Evolutionary conservation across 352 stramenopile genomes (phyloP), one percentile per base, ranked within the genome.

Genomic region (Pythium utonaiense): DNA sequence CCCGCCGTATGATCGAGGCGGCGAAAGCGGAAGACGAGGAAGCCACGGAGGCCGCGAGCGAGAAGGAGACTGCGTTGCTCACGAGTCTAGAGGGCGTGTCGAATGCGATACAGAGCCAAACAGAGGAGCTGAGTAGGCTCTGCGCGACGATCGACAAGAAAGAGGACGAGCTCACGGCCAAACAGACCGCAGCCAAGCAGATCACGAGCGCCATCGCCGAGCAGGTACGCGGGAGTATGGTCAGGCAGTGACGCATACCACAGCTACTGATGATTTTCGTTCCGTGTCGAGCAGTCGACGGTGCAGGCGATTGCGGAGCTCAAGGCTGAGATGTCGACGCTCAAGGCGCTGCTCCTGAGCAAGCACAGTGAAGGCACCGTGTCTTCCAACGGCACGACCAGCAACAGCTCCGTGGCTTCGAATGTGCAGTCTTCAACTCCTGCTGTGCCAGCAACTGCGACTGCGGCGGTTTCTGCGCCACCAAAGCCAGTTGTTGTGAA

Each of bases 241-340:
- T n/a, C n/a, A n/a, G n/a, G n/a, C n/a, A n/a, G n/a, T n/a, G n/a
- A n/a, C n/a, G n/a, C n/a, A n/a, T n/a, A n/a, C n/a, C n/a, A n/a
- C n/a, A n/a, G n/a, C n/a, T n/a, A 56, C 10, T 50, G 50, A 55
- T 24, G 40, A 36, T 6, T 54, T 47, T 61, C 36, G 25, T 34
- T 53, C 27, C 25, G 3, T 34, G 14, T 12, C 34, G 7, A 14
- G 16, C 38, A 80, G 66, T 60, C 57, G 49, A 88, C 67, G 31
- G 71, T 69, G 49, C 76, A 85, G 49, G 78, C 78, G 16, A 87
- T 91, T 45, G 78, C 82, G 1, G 78, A 88, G 47, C 62, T 91
- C 34, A 82, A 85, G 38, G 78, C 82, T 19, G 79, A 91, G 53
- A 73, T 91, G 27, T 81, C 69, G 27, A 90, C 78, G 6, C 50